These are phyloP conservation scores for Pulveroboletus ravenelii DNA, from an alignment of 768 basidiomycete species.

Conservation along the genomic window DNA sequence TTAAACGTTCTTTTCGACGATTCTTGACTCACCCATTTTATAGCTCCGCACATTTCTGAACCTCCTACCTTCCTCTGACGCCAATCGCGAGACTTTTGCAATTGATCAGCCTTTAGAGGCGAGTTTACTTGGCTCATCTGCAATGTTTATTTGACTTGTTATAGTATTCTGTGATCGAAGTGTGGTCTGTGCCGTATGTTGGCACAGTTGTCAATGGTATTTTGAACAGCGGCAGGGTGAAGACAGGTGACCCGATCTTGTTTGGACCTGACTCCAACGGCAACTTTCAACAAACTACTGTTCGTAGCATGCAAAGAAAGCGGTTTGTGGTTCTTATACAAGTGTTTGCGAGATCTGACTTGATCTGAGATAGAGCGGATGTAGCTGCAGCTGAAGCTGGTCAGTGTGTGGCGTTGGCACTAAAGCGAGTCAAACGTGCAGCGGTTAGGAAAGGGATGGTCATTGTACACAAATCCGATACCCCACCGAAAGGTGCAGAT, in stretches of 20 bases:
- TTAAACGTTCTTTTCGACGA: background rate
- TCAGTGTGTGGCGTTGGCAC: slow-evolving; percentile 88
- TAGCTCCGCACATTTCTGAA: slow-evolving; percentile 89
- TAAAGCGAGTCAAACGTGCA: slow-evolving; percentile 81
- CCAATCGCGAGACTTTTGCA: slow-evolving; percentile 75
- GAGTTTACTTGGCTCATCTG: background rate
- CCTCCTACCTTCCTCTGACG: slow-evolving; percentile 82
- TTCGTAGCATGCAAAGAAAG: slow-evolving; percentile 95
- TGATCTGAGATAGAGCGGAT: slow-evolving; percentile 50
- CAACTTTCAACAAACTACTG: slow-evolving; percentile 69
- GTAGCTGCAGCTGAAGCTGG: slow-evolving; percentile 89
- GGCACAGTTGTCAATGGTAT: slow-evolving; percentile 85
- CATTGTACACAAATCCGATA: slow-evolving; percentile 74
- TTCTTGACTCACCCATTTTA: slow-evolving; percentile 11
- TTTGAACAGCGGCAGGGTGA: slow-evolving; percentile 67
- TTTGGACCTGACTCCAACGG: slow-evolving; percentile 94
- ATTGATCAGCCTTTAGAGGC: slow-evolving; percentile 79
- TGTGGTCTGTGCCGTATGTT: slow-evolving; percentile 85
- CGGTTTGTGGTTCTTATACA: slow-evolving; percentile 41
- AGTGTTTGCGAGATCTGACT: background rate
- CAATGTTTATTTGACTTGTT: slow-evolving; percentile 9
- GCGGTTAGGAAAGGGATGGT: slow-evolving; percentile 95
- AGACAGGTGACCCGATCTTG: slow-evolving; percentile 75
- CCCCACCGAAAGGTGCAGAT: slow-evolving; percentile 63
- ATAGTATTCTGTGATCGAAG: slow-evolving; percentile 80